Percentiles rank a stretch among this genome's conserved stretches.
These are phyloP conservation scores for Fusarium cicatricum DNA, from an alignment of 2,329 filamentous ascomycete genomes.

Conservation along the genomic window DNA sequence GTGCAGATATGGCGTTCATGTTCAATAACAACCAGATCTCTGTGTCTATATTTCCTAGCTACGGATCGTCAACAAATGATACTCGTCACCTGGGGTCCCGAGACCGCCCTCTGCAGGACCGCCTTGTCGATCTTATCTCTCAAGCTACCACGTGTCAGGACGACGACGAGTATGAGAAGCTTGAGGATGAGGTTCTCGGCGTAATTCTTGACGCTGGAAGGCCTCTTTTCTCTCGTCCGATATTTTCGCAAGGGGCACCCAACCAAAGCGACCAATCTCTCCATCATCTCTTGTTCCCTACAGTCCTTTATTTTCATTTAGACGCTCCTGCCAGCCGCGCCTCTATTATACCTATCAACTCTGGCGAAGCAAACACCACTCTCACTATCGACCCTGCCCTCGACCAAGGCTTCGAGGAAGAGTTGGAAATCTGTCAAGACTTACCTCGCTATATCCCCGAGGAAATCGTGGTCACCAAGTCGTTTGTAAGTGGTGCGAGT, in stretches of 20 bases:
- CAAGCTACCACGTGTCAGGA: slow-evolving; percentile 16
- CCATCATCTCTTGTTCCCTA: slow-evolving; percentile 20
- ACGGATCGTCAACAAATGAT: slow-evolving; percentile 11
- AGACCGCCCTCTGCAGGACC: slow-evolving; percentile 24
- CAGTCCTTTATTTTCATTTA: slow-evolving; percentile 22
- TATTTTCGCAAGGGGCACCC: neutral
- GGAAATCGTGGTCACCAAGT: slow-evolving; percentile 19
- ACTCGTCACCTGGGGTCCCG: neutral
- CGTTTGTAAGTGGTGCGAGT: slow-evolving; percentile 8
- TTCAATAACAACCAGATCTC: slow-evolving; percentile 32
- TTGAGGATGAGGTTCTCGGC: slow-evolving; percentile 28
- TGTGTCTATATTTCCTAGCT: slow-evolving; percentile 32
- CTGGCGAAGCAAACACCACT: slow-evolving; percentile 20
- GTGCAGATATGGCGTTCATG: slow-evolving; percentile 37
- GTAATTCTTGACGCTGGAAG: slow-evolving; percentile 29
- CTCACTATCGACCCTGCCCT: slow-evolving; percentile 4
- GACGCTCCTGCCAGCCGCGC: slow-evolving; percentile 6
- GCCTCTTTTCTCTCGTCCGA: slow-evolving; percentile 18
- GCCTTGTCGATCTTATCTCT: slow-evolving; percentile 31
- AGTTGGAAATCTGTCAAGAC: slow-evolving; percentile 9
- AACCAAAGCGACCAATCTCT: slow-evolving; percentile 4
- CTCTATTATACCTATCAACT: slow-evolving; percentile 20
- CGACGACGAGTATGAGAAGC: slow-evolving; percentile 28
- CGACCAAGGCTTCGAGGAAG: slow-evolving; percentile 14
- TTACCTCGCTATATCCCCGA: slow-evolving; percentile 8